Evolutionary conservation across 495 filamentous ascomycete genomes (phyloP).

Genomic region (Mytilinidion resinicola): DNA sequence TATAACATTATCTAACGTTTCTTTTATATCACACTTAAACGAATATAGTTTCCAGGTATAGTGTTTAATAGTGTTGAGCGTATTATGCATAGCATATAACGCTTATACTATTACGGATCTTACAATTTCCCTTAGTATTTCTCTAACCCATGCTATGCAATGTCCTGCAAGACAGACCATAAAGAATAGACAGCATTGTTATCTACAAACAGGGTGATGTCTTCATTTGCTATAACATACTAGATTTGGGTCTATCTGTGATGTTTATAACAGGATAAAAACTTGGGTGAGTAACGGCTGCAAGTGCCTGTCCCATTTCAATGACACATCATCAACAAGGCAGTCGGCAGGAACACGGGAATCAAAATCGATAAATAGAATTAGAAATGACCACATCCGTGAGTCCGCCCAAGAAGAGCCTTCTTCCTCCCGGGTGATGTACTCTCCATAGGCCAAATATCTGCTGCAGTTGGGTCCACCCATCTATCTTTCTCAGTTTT

Average conservation of each 20-base stretch:
- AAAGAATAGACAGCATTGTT: constrained; percentile 74
- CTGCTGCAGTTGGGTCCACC: constrained; percentile 33
- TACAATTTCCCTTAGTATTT: constrained; percentile 62
- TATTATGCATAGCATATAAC: no score
- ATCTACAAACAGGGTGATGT: constrained; percentile 61
- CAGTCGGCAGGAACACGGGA: constrained; percentile 43
- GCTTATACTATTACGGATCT: no score
- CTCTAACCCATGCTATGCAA: constrained; percentile 58
- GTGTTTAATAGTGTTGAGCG: no score
- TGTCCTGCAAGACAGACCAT: constrained; percentile 70
- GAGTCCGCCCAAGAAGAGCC: constrained; percentile 36
- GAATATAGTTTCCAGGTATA: no score
- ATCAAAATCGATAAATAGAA: constrained; percentile 40
- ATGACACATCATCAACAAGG: constrained; percentile 42
- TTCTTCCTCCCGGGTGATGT: constrained; percentile 26
- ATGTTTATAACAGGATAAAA: constrained; percentile 46
- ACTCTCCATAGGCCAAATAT: constrained; percentile 25
- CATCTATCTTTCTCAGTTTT: constrained; percentile 39
- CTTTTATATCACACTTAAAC: no score
- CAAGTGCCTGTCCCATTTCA: constrained; percentile 44
- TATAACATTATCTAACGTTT: no score
- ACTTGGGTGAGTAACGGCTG: constrained; percentile 45
- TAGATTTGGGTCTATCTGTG: constrained; percentile 54
- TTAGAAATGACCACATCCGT: constrained; percentile 39
- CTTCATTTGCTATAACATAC: constrained; percentile 70